Conservation (phyloP, 768 basidiomycete genomes). For the Naganishia kalamii region DNA sequence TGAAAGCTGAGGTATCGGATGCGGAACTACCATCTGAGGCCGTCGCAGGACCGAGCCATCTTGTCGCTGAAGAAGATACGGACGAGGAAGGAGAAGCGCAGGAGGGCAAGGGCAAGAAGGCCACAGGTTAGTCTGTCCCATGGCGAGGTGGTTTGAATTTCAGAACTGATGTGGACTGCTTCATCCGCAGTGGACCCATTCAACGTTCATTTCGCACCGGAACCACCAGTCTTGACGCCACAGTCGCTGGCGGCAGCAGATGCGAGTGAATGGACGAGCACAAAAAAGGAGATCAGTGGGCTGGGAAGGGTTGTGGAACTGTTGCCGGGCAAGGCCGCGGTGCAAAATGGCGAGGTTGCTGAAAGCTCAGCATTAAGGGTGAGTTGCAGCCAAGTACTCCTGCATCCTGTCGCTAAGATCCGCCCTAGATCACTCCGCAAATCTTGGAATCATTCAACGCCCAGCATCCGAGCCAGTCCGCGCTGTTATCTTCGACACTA, state of each 20-base stretch:
- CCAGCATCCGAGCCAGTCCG: slow-evolving; percentile 28
- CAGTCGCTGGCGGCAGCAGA: slow-evolving; percentile 55
- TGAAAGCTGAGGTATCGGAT: neutral
- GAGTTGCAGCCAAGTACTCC: too few species aligned
- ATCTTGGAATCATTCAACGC: slow-evolving; percentile 55
- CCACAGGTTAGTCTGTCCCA: slow-evolving; percentile 13
- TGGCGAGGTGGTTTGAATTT: too few species aligned
- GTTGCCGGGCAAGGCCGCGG: slow-evolving; percentile 7
- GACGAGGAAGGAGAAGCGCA: slow-evolving; percentile 19
- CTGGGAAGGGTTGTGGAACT: slow-evolving; percentile 56
- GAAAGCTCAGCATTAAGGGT: neutral
- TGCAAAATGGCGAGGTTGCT: neutral
- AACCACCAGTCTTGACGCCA: slow-evolving; percentile 49
- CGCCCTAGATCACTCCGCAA: slow-evolving; percentile 36
- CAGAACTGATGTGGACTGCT: neutral
- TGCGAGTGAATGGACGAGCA: slow-evolving; percentile 55
- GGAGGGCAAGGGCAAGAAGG: slow-evolving; percentile 21
- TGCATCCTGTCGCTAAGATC: too few species aligned
- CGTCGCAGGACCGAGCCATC: neutral
- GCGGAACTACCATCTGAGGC: neutral
- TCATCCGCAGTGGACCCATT: slow-evolving; percentile 51
- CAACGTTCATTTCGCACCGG: slow-evolving; percentile 67
- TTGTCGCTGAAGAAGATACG: slow-evolving; percentile 26
- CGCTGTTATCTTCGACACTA: slow-evolving; percentile 44
- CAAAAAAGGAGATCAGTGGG: slow-evolving; percentile 54